phyloP scores from a whole-genome alignment of 192 early-diverging fungal genomes.

The Phlyctochytrium arcticum region DNA sequence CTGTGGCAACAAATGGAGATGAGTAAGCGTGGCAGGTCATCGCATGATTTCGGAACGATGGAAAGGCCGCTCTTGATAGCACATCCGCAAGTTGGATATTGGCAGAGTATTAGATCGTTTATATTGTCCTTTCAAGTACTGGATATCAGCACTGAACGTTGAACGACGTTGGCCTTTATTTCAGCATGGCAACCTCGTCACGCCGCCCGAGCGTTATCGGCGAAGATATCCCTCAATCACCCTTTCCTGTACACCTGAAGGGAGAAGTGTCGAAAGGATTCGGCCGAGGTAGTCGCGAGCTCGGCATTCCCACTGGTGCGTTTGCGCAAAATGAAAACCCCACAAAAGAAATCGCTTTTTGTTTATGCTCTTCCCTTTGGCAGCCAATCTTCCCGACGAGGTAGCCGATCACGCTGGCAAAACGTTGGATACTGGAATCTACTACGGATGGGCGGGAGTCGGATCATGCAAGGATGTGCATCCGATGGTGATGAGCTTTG shows the following conservation, averaged over 20 bases:
- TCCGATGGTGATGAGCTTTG: slow-evolving; percentile 99
- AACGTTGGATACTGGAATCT: slow-evolving; percentile 79
- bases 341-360: slow-evolving; percentile 1
- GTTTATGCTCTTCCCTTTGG: not conserved
- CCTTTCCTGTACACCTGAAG: slow-evolving; percentile 70
- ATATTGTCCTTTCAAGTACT: too few species aligned
- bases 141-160: too few species aligned
- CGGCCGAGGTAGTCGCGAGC: slow-evolving; percentile 92
- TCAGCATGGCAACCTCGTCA: not conserved
- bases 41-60: too few species aligned
- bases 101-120: too few species aligned
- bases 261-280: slow-evolving; percentile 88
- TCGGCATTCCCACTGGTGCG: slow-evolving; percentile 94
- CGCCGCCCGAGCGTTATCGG: slow-evolving; percentile 64
- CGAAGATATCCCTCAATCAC: slow-evolving; percentile 49
- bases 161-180: too few species aligned
- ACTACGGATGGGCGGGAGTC: slow-evolving; percentile 91
- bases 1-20: too few species aligned
- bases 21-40: too few species aligned
- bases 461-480: slow-evolving; percentile 53
- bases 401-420: slow-evolving; percentile 62
- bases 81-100: too few species aligned
- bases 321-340: slow-evolving; percentile 1
- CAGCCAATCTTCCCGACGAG: slow-evolving; percentile 86
- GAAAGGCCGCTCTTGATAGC: too few species aligned